These are phyloP conservation scores for Arthromyces matolae DNA, from an alignment of 768 basidiomycete species.

Conservation along the genomic window DNA sequence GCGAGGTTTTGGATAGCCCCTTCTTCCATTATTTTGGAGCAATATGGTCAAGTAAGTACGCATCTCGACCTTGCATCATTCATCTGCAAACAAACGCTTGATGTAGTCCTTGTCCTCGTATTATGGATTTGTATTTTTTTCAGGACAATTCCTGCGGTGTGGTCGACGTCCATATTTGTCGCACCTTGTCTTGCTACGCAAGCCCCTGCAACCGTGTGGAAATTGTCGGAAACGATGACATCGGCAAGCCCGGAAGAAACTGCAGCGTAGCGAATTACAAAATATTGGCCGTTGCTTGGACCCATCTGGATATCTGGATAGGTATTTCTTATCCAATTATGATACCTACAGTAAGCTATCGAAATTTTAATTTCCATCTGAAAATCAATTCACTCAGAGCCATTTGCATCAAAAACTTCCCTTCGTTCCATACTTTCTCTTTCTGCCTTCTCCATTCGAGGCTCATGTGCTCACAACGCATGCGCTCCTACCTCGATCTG, in stretches of 20 bases:
- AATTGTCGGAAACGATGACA: not conserved
- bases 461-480: no score
- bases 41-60: slow-evolving; percentile 44
- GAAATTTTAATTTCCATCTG: no score
- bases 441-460: no score
- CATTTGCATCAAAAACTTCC: no score
- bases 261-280: not conserved
- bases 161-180: slow-evolving; percentile 44
- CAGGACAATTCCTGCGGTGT: slow-evolving; percentile 41
- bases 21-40: slow-evolving; percentile 54
- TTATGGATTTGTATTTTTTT: slow-evolving; percentile 40
- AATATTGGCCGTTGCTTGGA: no score
- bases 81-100: not conserved
- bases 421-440: no score
- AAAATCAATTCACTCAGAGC: no score
- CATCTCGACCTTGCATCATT: not conserved
- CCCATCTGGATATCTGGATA: no score
- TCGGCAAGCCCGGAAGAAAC: not conserved
- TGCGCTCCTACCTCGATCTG: no score
- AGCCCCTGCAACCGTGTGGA: slow-evolving; percentile 1
- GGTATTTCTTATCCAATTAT: no score
- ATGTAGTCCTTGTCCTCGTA: slow-evolving; percentile 35
- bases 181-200: slow-evolving; percentile 36
- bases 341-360: no score
- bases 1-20: slow-evolving; percentile 41